These are phyloP conservation scores for Komagataella mondaviorum DNA, from an alignment of 805 yeast species.

Conservation along the genomic window DNA sequence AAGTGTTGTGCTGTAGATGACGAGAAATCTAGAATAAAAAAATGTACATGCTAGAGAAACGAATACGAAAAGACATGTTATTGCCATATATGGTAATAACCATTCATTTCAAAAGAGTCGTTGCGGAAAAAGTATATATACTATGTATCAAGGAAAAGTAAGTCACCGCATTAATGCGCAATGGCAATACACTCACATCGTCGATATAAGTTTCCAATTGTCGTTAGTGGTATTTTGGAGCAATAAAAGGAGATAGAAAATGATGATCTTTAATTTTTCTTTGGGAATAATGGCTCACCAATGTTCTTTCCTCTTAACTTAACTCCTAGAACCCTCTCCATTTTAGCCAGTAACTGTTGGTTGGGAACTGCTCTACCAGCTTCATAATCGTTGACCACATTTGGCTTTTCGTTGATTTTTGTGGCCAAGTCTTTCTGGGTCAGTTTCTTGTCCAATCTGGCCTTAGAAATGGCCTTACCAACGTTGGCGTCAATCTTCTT, in stretches of 20 bases:
- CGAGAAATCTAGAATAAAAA: background rate
- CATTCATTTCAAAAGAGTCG: background rate
- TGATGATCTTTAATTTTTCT: constrained; percentile 24
- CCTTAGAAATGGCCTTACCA: constrained; percentile 78
- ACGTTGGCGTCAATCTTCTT: constrained; percentile 75
- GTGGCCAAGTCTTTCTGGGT: constrained; percentile 97
- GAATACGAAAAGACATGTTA: background rate
- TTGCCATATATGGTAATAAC: background rate
- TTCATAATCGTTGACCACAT: constrained; percentile 90
- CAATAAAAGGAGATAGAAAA: background rate
- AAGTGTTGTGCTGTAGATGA: background rate
- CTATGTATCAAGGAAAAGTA: background rate
- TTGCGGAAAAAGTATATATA: background rate
- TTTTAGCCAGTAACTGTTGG: constrained; percentile 84
- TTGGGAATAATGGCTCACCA: constrained; percentile 70
- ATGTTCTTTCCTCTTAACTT: constrained; percentile 93
- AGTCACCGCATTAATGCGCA: background rate
- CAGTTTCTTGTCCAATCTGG: constrained; percentile 75
- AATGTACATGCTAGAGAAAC: background rate
- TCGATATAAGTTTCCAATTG: background rate
- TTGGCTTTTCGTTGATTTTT: constrained; percentile 90
- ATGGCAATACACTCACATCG: background rate
- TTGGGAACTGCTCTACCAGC: constrained; percentile 94
- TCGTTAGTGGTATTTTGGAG: background rate
- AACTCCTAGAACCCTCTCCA: constrained; percentile 89